phyloP scores from a whole-genome alignment of 2,329 filamentous ascomycete species.

The Coniochaeta prunicola region DNA sequence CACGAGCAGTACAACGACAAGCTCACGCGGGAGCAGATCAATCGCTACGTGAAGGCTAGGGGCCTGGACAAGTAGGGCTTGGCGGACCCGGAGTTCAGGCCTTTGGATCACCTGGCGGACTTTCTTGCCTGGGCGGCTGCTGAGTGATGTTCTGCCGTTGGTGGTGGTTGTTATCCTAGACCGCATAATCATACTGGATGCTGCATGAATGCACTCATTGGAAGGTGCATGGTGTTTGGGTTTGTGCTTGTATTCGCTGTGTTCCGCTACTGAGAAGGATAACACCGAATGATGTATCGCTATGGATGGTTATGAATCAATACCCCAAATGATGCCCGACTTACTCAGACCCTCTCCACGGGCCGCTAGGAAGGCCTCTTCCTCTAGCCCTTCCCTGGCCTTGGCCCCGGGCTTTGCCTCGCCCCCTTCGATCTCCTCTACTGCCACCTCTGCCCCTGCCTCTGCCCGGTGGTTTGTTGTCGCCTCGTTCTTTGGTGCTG shows the following conservation, averaged over 20 bases:
- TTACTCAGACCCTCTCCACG: too few relatives aligned
- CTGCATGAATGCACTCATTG: too few relatives aligned
- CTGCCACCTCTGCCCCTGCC: neutral
- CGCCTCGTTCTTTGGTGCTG: neutral
- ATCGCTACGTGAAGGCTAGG: slow-evolving; percentile 51
- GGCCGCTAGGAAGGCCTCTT: too few relatives aligned
- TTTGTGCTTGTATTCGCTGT: neutral
- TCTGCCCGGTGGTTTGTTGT: neutral
- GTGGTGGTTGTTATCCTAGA: too few relatives aligned
- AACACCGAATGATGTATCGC: neutral
- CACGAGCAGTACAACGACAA: slow-evolving; percentile 56
- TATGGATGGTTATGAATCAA: neutral
- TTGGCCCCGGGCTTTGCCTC: neutral
- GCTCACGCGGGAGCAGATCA: slow-evolving; percentile 49
- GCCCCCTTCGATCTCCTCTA: neutral
- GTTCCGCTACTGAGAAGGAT: neutral
- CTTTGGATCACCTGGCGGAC: neutral
- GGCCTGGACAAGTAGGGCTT: slow-evolving; percentile 41
- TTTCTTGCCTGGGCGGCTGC: too few relatives aligned
- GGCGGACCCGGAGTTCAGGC: neutral
- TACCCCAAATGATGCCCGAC: neutral
- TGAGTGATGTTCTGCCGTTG: neutral
- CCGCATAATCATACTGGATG: too few relatives aligned
- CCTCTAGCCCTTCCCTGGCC: neutral
- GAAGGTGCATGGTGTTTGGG: too few relatives aligned